Evolutionary conservation across 495 filamentous ascomycete genomes (phyloP).

Genomic region (Schizothecium vesticola): DNA sequence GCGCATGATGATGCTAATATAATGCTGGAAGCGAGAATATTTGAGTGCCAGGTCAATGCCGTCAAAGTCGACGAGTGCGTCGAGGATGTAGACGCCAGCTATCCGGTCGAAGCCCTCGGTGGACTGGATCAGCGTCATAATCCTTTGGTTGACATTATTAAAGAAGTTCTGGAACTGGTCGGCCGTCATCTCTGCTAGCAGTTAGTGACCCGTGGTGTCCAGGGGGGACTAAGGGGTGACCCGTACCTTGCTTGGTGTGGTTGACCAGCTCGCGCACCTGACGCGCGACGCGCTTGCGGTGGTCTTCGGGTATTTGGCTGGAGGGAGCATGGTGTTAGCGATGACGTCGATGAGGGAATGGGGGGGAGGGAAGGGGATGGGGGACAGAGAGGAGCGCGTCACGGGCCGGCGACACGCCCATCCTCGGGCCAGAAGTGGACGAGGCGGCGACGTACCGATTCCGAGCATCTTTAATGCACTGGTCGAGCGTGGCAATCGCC

Average conservation of each 20-base stretch:
- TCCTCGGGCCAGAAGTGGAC: neutral
- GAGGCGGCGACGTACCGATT: conserved; percentile 20
- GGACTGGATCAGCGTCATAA: conserved; percentile 72
- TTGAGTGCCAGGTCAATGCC: conserved; percentile 92
- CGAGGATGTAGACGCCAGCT: conserved; percentile 86
- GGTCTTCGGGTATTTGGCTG: conserved; percentile 29
- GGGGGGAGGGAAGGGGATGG: neutral
- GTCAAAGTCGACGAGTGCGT: conserved; percentile 89
- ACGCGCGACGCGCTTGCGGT: conserved; percentile 37
- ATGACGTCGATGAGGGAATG: neutral
- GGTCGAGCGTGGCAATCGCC: conserved; percentile 27
- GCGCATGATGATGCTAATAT: conserved; percentile 78
- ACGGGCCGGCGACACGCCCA: neutral
- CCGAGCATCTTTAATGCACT: conserved; percentile 29
- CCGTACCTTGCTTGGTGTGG: conserved; percentile 33
- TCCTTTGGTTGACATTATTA: conserved; percentile 67
- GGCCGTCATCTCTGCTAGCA: conserved; percentile 59
- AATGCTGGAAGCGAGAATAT: conserved; percentile 85
- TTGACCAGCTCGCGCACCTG: conserved; percentile 39
- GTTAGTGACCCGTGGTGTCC: conserved; percentile 1
- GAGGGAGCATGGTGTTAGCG: conserved; percentile 10
- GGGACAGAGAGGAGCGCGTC: neutral
- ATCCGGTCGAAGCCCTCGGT: conserved; percentile 81
- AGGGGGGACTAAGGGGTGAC: neutral
- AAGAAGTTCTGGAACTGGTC: conserved; percentile 78